These are phyloP conservation scores for Kwoniella mangroviensis DNA, from an alignment of 768 basidiomycete genomes.

Conservation along the genomic window DNA sequence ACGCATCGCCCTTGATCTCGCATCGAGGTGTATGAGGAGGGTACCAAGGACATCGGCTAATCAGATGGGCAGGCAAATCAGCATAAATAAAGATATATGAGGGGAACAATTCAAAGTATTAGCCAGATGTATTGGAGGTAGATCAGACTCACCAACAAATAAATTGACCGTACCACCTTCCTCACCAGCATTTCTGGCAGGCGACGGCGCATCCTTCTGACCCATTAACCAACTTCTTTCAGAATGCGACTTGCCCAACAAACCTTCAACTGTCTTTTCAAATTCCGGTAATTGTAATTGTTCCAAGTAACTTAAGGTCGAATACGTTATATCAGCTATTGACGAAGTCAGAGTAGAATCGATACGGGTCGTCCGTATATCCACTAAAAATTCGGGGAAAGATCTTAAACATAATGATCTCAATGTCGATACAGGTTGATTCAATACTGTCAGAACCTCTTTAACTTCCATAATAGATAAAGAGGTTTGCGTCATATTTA, in stretches of 20 bases:
- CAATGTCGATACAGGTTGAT: conserved; percentile 29
- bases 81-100: conserved; percentile 29
- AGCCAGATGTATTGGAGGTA: no score
- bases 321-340: conserved; percentile 48
- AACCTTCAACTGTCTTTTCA: conserved; percentile 39
- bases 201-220: conserved; percentile 42
- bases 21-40: conserved; percentile 41
- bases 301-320: conserved; percentile 52
- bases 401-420: conserved; percentile 39
- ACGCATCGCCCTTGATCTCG: conserved; percentile 39
- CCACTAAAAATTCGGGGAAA: conserved; percentile 56
- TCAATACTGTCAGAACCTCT: conserved; percentile 24
- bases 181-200: conserved; percentile 34
- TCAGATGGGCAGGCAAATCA: not conserved
- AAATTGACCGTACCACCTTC: conserved; percentile 52
- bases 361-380: conserved; percentile 37
- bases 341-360: conserved; percentile 24
- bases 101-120: no score
- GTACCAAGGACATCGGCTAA: conserved; percentile 52
- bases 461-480: conserved; percentile 15
- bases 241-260: conserved; percentile 45
- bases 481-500: conserved; percentile 32
- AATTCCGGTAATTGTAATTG: conserved; percentile 45
- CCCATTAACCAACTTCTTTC: conserved; percentile 58
- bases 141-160: conserved; percentile 43